Evolutionary conservation across 306 rosid species (phyloP).

Genomic region (Herpetospermum pedunculosum): DNA sequence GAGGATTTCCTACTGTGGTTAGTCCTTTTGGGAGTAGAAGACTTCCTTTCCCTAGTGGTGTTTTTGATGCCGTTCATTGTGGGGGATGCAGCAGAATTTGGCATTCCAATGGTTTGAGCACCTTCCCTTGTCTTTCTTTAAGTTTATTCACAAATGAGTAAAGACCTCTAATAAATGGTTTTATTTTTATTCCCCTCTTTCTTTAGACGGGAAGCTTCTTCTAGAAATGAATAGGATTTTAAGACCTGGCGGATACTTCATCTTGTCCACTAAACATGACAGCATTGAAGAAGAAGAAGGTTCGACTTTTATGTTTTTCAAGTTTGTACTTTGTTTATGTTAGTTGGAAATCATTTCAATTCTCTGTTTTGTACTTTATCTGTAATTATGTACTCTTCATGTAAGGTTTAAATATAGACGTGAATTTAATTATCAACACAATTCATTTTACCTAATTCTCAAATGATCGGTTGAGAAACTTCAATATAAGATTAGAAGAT

Average conservation of each 20-base stretch:
- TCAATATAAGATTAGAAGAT: not conserved
- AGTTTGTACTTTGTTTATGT: not conserved
- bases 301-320: constrained; percentile 14
- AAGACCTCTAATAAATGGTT: not conserved
- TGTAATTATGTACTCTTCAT: not conserved
- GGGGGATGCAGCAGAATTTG: constrained; percentile 62
- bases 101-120: constrained; percentile 68
- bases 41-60: constrained; percentile 86
- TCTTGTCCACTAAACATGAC: constrained; percentile 71
- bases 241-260: constrained; percentile 79
- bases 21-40: constrained; percentile 63
- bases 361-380: not conserved
- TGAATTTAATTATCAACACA: not conserved
- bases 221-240: constrained; percentile 87
- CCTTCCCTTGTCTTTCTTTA: not conserved
- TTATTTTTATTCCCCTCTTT: not conserved
- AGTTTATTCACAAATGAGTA: not conserved
- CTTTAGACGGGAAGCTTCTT: constrained; percentile 75
- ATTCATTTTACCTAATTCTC: not conserved
- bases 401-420: not conserved
- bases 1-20: constrained; percentile 73
- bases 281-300: constrained; percentile 89
- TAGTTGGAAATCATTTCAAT: not conserved
- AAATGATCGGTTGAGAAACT: not conserved
- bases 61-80: constrained; percentile 82